These are phyloP conservation scores for Clausena lansium DNA, from an alignment of 345 rosid species.

Conservation along the genomic window DNA sequence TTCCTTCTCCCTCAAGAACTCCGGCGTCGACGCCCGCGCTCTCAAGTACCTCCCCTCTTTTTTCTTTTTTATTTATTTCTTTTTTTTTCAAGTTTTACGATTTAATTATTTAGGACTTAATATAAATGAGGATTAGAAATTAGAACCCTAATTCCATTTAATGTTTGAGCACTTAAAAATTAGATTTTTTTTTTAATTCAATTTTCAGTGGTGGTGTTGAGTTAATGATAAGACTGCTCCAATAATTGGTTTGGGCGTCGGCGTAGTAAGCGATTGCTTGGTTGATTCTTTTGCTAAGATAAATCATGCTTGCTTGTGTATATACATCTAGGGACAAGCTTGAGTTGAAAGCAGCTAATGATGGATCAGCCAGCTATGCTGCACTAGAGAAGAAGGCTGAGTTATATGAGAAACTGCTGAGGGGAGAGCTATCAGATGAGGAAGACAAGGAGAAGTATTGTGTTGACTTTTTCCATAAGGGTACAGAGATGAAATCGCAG, in stretches of 20 bases:
- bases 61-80: neutral
- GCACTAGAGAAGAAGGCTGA: slow-evolving; percentile 90
- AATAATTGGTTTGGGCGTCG: no score
- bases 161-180: neutral
- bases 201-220: neutral
- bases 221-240: neutral
- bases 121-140: neutral
- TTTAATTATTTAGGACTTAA: neutral
- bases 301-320: slow-evolving; percentile 12
- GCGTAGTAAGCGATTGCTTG: neutral
- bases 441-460: slow-evolving; percentile 86
- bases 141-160: neutral
- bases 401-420: slow-evolving; percentile 74
- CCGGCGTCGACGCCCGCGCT: slow-evolving; percentile 82
- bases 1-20: slow-evolving; percentile 60
- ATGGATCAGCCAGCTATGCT: slow-evolving; percentile 78
- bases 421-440: slow-evolving; percentile 87
- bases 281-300: slow-evolving; percentile 5
- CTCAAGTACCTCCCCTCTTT: slow-evolving; percentile 40
- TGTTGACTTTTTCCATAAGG: slow-evolving; percentile 82
- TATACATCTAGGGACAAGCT: slow-evolving; percentile 69
- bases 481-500: slow-evolving; percentile 41
- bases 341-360: slow-evolving; percentile 78
- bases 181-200: neutral
- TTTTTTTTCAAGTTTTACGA: neutral